Conservation (phyloP, 2,329 filamentous ascomycete species). For the Paracoccidioides brasiliensis region DNA sequence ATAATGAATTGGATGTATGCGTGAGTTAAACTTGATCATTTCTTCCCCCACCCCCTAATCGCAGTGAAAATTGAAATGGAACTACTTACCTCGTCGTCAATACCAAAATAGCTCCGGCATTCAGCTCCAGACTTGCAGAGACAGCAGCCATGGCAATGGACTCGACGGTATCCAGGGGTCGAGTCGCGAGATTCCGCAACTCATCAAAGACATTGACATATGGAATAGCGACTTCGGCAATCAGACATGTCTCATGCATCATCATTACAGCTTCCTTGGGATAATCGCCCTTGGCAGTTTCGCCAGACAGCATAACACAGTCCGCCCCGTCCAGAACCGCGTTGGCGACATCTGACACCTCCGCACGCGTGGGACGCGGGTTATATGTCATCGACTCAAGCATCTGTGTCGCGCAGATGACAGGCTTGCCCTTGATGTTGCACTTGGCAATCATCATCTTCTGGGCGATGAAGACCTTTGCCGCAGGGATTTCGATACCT, state of each 20-base stretch:
- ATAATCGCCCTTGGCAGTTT: constrained; percentile 97
- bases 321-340: constrained; percentile 94
- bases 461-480: constrained; percentile 97
- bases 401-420: constrained; percentile 99
- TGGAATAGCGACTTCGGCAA: constrained; percentile 93
- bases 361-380: constrained; percentile 90
- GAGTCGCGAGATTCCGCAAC: constrained; percentile 67
- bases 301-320: constrained; percentile 98
- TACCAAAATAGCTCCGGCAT: constrained; percentile 90
- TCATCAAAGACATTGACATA: constrained; percentile 97
- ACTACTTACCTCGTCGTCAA: constrained; percentile 65
- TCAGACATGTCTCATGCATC: constrained; percentile 97
- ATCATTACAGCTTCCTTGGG: constrained; percentile 82
- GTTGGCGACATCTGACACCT: constrained; percentile 97
- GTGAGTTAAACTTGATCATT: neutral
- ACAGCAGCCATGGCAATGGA: constrained; percentile 96
- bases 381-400: constrained; percentile 99
- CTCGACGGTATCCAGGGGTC: constrained; percentile 79
- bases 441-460: constrained; percentile 99
- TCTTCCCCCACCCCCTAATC: too few relatives aligned
- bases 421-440: constrained; percentile 97
- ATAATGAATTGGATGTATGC: constrained; percentile 5
- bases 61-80: neutral
- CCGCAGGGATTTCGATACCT: constrained; percentile 96
- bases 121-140: constrained; percentile 87